A percentile compares a stretch with the other conserved stretches of the same genome.
These are phyloP conservation scores for Paraphaeosphaeria minitans DNA, from an alignment of 2,329 filamentous ascomycete species.

Conservation along the genomic window DNA sequence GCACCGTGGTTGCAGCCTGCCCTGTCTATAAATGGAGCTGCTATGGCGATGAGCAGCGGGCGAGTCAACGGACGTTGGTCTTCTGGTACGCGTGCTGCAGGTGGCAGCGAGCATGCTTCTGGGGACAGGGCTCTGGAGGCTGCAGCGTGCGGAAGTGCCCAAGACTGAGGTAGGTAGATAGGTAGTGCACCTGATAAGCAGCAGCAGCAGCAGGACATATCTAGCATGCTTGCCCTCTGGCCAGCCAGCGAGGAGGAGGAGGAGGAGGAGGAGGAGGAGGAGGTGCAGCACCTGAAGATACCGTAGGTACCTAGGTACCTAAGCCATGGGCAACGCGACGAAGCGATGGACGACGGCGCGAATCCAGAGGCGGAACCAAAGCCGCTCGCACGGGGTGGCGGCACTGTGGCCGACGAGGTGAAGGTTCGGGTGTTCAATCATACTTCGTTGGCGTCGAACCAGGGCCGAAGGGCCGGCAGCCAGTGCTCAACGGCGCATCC, in stretches of 20 bases:
- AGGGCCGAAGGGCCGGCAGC: neutral
- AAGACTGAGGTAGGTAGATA: too few relatives aligned
- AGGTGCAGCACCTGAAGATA: neutral
- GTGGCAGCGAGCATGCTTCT: neutral
- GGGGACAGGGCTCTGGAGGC: neutral
- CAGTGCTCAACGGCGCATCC: neutral
- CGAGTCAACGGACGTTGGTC: constrained; percentile 19
- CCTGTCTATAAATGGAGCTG: constrained; percentile 26
- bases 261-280: too few relatives aligned
- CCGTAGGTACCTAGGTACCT: too few relatives aligned
- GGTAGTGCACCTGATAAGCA: neutral
- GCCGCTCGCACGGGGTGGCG: constrained; percentile 12
- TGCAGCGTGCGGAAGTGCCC: neutral
- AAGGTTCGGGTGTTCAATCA: neutral
- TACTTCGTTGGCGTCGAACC: neutral
- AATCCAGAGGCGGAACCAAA: constrained; percentile 14
- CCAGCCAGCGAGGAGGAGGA: neutral
- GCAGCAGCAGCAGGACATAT: too few relatives aligned
- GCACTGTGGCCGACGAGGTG: constrained; percentile 13
- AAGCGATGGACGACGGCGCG: neutral
- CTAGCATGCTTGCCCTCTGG: neutral
- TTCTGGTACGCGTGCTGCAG: constrained; percentile 15
- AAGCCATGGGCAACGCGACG: neutral
- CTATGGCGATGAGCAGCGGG: constrained; percentile 29
- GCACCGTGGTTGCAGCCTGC: constrained; percentile 18